A percentile compares a stretch with the other conserved stretches of the same genome.
These are phyloP conservation scores for Cyphellophora attinorum DNA, from an alignment of 2,329 filamentous ascomycete genomes.

Conservation along the genomic window DNA sequence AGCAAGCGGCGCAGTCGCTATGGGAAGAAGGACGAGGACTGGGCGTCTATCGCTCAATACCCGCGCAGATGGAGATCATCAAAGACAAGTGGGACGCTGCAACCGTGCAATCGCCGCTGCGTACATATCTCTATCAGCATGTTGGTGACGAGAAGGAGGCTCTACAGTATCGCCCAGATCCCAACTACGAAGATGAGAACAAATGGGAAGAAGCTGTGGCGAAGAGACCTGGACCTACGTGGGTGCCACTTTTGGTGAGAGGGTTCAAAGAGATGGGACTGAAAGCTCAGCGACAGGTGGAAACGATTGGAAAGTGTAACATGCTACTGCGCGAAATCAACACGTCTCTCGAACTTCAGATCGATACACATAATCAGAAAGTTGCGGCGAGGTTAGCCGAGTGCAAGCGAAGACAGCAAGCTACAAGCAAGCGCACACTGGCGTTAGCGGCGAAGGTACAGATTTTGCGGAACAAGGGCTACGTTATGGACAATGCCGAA, in stretches of 20 bases:
- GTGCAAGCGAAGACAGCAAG: conserved; percentile 49
- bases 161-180: conserved; percentile 51
- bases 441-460: conserved; percentile 56
- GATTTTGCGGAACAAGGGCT: conserved; percentile 53
- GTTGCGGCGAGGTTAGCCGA: conserved; percentile 50
- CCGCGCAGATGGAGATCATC: conserved; percentile 52
- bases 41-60: conserved; percentile 49
- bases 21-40: conserved; percentile 12
- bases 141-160: conserved; percentile 46
- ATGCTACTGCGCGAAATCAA: conserved; percentile 57
- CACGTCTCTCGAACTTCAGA: conserved; percentile 47
- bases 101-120: conserved; percentile 43
- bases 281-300: conserved; percentile 47
- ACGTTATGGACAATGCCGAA: conserved; percentile 55
- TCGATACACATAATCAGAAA: conserved; percentile 51
- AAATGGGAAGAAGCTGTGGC: conserved; percentile 57
- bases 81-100: conserved; percentile 51
- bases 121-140: conserved; percentile 55
- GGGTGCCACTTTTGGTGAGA: conserved; percentile 50
- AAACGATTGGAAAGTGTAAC: conserved; percentile 48
- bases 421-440: conserved; percentile 50
- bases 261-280: conserved; percentile 52
- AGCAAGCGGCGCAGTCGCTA: conserved; percentile 20
- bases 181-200: conserved; percentile 48
- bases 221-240: conserved; percentile 46